Conservation (phyloP, 257 asterid species). For the Asclepias syriaca region DNA sequence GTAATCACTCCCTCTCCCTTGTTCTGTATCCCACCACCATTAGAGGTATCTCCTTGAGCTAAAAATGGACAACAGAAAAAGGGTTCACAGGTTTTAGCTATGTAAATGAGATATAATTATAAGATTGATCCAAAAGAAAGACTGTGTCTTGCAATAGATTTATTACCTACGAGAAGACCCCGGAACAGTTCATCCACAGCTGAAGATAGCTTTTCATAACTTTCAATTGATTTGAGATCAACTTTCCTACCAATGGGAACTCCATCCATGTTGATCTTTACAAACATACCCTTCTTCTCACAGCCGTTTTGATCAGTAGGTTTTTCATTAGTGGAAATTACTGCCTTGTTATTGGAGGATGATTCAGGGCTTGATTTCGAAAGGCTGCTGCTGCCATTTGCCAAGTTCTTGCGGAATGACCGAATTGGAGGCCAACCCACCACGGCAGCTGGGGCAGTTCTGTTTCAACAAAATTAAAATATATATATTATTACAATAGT, state of each 20-base stretch:
- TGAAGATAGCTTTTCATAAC: constrained; percentile 65
- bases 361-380: constrained; percentile 36
- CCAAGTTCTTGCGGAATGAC: constrained; percentile 62
- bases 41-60: constrained; percentile 58
- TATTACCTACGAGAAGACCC: constrained; percentile 84
- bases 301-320: constrained; percentile 23
- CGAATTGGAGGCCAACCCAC: constrained; percentile 99
- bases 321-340: constrained; percentile 24
- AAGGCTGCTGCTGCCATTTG: constrained; percentile 36
- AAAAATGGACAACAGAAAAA: constrained; percentile 4
- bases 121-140: background rate
- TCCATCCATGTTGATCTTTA: constrained; percentile 98
- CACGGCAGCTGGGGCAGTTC: constrained; percentile 73
- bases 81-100: background rate
- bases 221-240: constrained; percentile 64
- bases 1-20: constrained; percentile 33
- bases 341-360: constrained; percentile 25
- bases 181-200: constrained; percentile 82
- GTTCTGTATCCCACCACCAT: constrained; percentile 34
- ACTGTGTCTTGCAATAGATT: background rate
- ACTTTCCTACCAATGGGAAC: constrained; percentile 91
- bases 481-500: too few relatives aligned
- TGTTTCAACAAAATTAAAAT: constrained; percentile 10
- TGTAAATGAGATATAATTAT: background rate
- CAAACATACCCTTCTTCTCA: constrained; percentile 50